Base-by-base conservation (phyloP, 2,329 filamentous ascomycete genomes). In the Pseudonectria buxi region DNA sequence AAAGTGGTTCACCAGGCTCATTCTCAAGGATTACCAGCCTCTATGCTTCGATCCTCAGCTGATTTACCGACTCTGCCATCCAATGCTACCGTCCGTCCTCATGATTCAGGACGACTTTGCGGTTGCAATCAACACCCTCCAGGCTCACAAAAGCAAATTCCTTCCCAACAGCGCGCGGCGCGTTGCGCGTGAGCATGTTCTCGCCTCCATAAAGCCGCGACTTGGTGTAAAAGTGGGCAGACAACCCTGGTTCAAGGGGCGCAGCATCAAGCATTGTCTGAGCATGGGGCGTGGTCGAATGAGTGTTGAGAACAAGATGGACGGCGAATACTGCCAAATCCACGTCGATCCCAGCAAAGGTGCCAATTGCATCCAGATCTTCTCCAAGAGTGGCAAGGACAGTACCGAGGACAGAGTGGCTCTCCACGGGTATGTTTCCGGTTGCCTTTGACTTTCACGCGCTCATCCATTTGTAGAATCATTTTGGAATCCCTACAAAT, bases 381-480 rank as follows among this genome's bases (percentile, higher is more conserved):
- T 92, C 55, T 94, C 87, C 9, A 95, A 95, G 56, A 92, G 86
- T 50, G 86, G 88, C 39, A 94, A 92, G 55, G 86, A 95, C 46
- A 90, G 87, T 29, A 95, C 87, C 0, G 54, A 64, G 33, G 88
- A 94, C 56, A 74, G 83, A 24, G 48, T 58, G 10, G 67, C 65
- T 2, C 58, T 94, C 14, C 78, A 84, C 44, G 53, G 54, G 72
- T 74, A 54, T 47, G 64, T 50, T 15, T 3, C 9, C 18, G 12
- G 7, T 13, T 22, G 12, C 10, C 32, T 13, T 14, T 7, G 12
- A 9, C 7, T 25, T 13, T 13, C 13, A 10, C 7, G 14, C n/a
- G 13, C 45, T 54, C 24, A 57, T 30, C 30, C 25, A 10, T 0
- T 7, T 24, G 34, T 36, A 69, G 71, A 3, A 71, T 71, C 2